Evolutionary conservation across 1,284 basidiomycete genomes (phyloP).

Genomic region (Sanguinoderma infundibulare): DNA sequence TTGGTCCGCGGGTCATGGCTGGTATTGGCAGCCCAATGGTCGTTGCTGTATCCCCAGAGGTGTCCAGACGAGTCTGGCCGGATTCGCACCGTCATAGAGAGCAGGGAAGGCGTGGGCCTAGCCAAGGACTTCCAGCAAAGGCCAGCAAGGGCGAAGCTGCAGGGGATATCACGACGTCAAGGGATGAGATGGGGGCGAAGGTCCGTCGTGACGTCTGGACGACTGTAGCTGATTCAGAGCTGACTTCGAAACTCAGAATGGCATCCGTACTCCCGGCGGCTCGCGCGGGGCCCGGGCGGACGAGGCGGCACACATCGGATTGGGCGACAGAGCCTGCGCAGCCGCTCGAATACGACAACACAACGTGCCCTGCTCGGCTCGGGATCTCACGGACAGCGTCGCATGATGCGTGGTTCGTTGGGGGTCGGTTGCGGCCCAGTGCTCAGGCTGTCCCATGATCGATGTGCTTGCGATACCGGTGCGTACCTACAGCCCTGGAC

Average conservation of each 20-base stretch:
- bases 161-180: background rate
- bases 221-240: background rate
- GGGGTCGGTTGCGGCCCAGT: background rate
- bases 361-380: conserved; percentile 1
- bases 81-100: no score
- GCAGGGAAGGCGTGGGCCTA: no score
- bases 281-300: background rate
- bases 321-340: background rate
- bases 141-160: no score
- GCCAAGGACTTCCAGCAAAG: no score
- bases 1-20: no score
- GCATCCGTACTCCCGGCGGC: conserved; percentile 6
- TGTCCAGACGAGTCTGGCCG: no score
- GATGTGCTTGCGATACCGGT: background rate
- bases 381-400: conserved; percentile 5
- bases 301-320: background rate
- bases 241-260: conserved; percentile 1
- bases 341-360: conserved; percentile 3
- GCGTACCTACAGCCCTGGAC: background rate
- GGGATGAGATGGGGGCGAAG: background rate
- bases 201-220: background rate
- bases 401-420: background rate
- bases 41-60: no score
- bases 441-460: background rate
- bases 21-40: no score